phyloP scores from a whole-genome alignment of 2,329 filamentous ascomycete genomes.

The Coniochaeta hoffmannii region DNA sequence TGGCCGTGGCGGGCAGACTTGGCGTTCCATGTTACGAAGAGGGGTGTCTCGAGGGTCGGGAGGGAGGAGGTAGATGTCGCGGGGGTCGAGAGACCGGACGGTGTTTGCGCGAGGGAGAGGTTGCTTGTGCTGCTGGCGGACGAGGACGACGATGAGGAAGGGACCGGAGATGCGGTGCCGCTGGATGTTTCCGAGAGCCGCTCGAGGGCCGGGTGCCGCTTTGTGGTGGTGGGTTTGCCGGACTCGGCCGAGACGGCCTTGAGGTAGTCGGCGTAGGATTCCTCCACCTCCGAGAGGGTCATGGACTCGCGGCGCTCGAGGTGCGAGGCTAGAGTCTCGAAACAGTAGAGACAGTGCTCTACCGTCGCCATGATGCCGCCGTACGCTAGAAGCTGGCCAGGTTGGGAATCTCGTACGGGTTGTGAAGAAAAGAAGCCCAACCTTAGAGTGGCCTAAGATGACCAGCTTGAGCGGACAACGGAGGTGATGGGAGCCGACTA shows the following conservation, averaged over 20 bases:
- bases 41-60: constrained; percentile 50
- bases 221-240: constrained; percentile 13
- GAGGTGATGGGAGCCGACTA: background rate
- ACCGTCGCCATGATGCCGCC: constrained; percentile 64
- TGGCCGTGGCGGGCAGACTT: constrained; percentile 51
- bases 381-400: background rate
- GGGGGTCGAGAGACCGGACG: constrained; percentile 29
- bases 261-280: constrained; percentile 46
- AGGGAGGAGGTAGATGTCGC: constrained; percentile 31
- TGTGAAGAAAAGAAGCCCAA: too few species aligned
- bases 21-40: constrained; percentile 95
- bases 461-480: background rate
- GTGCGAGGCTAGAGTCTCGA: constrained; percentile 73
- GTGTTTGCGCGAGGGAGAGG: background rate
- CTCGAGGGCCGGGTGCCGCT: constrained; percentile 32
- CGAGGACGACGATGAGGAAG: constrained; percentile 20
- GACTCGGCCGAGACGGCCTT: constrained; percentile 17
- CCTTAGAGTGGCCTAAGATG: background rate
- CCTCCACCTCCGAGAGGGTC: constrained; percentile 60
- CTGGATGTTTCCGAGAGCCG: constrained; percentile 24
- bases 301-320: constrained; percentile 64
- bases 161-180: constrained; percentile 20
- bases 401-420: too few species aligned
- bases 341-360: constrained; percentile 87
- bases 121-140: constrained; percentile 15